A percentile compares a stretch with the other conserved stretches of the same genome.
Conservation (phyloP, 805 yeast genomes). For the Lachancea dasiensis region DNA sequence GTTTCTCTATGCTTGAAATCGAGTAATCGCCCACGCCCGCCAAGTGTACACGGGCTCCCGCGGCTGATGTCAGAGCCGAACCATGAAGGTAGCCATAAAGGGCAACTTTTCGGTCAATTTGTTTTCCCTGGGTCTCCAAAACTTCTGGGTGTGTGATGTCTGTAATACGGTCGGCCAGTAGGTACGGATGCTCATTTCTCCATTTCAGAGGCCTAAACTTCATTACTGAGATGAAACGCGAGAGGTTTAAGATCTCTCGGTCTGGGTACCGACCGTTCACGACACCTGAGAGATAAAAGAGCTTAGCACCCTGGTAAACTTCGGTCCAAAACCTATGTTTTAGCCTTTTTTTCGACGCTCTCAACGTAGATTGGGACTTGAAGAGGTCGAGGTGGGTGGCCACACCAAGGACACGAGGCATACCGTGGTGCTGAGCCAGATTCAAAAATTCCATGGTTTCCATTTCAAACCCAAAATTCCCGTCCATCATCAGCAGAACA, state of each 20-base stretch:
- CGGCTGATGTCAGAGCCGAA: constrained; percentile 61
- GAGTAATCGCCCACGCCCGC: constrained; percentile 94
- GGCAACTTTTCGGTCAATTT: constrained; percentile 84
- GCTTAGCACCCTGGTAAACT: constrained; percentile 95
- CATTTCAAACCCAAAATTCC: constrained; percentile 98
- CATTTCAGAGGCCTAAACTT: constrained; percentile 98
- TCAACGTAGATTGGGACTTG: constrained; percentile 79
- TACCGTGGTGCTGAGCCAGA: constrained; percentile 96
- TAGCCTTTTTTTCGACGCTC: constrained; percentile 85
- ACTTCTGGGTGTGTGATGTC: constrained; percentile 90
- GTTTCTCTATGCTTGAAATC: constrained; percentile 69
- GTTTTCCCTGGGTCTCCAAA: constrained; percentile 64
- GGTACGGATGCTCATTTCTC: constrained; percentile 97
- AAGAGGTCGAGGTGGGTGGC: constrained; percentile 94
- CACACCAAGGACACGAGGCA: constrained; percentile 94
- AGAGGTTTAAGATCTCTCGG: constrained; percentile 84
- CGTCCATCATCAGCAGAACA: constrained; percentile 84
- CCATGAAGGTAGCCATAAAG: constrained; percentile 94
- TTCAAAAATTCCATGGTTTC: constrained; percentile 98
- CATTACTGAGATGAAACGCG: constrained; percentile 93
- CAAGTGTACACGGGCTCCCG: constrained; percentile 75
- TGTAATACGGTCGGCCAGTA: constrained; percentile 84
- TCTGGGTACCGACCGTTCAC: constrained; percentile 97
- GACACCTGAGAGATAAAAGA: constrained; percentile 91
- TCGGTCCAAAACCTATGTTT: constrained; percentile 98